Evolutionary conservation across 768 basidiomycete genomes (phyloP).

Genomic region (Tulasnella sp.): DNA sequence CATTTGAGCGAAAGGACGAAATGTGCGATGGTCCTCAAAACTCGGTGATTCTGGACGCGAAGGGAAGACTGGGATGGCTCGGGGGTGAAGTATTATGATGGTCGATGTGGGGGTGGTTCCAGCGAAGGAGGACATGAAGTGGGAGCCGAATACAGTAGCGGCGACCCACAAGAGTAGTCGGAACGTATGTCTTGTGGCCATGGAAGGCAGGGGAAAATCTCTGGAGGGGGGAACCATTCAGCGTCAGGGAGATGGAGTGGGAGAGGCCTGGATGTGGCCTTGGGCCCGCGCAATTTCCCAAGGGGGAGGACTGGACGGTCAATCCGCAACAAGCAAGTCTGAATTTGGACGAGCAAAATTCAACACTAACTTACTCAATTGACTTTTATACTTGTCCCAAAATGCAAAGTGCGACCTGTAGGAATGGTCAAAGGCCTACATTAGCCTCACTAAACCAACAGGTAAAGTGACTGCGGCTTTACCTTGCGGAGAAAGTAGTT

Average conservation of each 20-base stretch:
- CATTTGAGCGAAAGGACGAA: neutral
- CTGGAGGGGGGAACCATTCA: neutral
- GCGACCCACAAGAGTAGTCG: neutral
- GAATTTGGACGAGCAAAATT: neutral
- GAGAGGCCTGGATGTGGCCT: conserved; percentile 8
- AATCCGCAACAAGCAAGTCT: conserved; percentile 6
- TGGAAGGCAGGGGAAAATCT: conserved; percentile 6
- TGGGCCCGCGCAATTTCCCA: conserved; percentile 4
- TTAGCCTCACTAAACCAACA: neutral
- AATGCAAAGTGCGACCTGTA: neutral
- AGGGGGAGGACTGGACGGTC: neutral
- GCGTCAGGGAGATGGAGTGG: conserved; percentile 1
- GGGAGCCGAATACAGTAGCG: neutral
- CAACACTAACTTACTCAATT: conserved; percentile 1
- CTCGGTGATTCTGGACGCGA: neutral
- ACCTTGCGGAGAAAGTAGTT: neutral
- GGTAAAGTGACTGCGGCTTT: no score
- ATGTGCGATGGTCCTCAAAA: neutral
- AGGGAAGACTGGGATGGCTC: neutral
- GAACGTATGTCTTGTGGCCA: neutral
- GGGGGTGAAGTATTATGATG: neutral
- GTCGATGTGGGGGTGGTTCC: neutral
- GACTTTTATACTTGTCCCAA: neutral
- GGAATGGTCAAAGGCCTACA: neutral
- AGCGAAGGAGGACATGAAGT: neutral